Base-by-base conservation (phyloP, 257 asterid species). In the Scutellaria galericulata region DNA sequence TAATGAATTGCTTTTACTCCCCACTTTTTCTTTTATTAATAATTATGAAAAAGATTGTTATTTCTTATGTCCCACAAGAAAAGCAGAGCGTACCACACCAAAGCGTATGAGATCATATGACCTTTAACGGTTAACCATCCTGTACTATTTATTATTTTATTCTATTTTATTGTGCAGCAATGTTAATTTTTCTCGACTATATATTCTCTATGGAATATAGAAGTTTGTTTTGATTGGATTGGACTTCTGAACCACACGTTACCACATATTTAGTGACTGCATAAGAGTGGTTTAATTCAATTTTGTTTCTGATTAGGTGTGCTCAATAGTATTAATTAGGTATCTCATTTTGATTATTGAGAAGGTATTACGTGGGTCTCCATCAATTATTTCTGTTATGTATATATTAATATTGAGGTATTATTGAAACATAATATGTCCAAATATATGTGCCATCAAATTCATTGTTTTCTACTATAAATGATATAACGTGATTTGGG, bases 11-110 rank as follows among this genome's bases (percentile, higher is more conserved):
- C 66, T 64, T 64, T 64, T 53, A 45, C 40, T 47, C 66, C 66
- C 5, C 68, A 42, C 68, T 20, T 51, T 14, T 37, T 7, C 35
- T 15, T 50, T 66, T 66, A 27, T 47, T n/a, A 62, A 50, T 52
- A 3, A 45, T 14, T 14, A 2, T 7, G 18, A 52, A 52, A 52
- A 52, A 11, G 5, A 11, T 9, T 47, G 0, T 65, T 48, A 47
- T 7, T 35, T 6, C 35, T 59, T 68, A 11, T 44, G 52, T 69
- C 62, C 75, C 76, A 61, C 67, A 9, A 9, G 7, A 5, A 76
- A 70, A 62, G 76, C 72, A 52, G 64, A 47, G 13, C 35, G 68
- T 71, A 58, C 66, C 9, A 56, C 66, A 10, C 18, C 47, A 5
- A 59, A 59, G 27, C 66, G 55, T 12, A 37, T 54, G 24, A 39